Conservation (phyloP, 192 early-diverging fungal genomes). For the Mortierella alpina region DNA sequence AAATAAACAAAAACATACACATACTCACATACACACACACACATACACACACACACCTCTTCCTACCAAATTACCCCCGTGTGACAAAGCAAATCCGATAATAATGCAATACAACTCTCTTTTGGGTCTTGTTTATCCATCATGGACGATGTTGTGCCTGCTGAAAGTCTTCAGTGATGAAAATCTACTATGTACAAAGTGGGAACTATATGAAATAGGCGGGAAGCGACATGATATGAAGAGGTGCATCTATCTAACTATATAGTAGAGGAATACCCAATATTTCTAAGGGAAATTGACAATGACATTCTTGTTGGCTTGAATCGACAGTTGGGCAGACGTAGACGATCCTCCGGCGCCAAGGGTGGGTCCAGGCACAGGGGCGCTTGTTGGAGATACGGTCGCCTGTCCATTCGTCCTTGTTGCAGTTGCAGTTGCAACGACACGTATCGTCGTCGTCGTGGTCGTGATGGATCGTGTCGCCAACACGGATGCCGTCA, state of each 20-base stretch:
- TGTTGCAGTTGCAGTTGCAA: conserved; percentile 2
- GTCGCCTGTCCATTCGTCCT: neutral
- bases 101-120: too few relatives aligned
- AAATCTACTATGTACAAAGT: too few relatives aligned
- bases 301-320: conserved; percentile 34
- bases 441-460: neutral
- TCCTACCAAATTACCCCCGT: too few relatives aligned
- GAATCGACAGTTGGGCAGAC: conserved; percentile 26
- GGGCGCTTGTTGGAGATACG: neutral
- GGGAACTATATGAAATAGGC: too few relatives aligned
- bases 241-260: neutral
- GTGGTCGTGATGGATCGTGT: neutral
- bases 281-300: conserved; percentile 33
- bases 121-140: too few relatives aligned
- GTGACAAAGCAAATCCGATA: too few relatives aligned
- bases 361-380: conserved; percentile 1
- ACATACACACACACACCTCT: too few relatives aligned
- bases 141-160: too few relatives aligned
- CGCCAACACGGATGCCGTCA: neutral
- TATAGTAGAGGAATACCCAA: neutral
- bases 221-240: neutral
- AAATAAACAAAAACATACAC: too few relatives aligned
- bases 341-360: conserved; percentile 18
- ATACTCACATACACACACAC: too few relatives aligned
- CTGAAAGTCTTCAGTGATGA: too few relatives aligned